Evolutionary conservation across 169 alveolate genomes (phyloP), one percentile per base, ranked within the genome.

Genomic region (Plasmodium cynomolgi): DNA sequence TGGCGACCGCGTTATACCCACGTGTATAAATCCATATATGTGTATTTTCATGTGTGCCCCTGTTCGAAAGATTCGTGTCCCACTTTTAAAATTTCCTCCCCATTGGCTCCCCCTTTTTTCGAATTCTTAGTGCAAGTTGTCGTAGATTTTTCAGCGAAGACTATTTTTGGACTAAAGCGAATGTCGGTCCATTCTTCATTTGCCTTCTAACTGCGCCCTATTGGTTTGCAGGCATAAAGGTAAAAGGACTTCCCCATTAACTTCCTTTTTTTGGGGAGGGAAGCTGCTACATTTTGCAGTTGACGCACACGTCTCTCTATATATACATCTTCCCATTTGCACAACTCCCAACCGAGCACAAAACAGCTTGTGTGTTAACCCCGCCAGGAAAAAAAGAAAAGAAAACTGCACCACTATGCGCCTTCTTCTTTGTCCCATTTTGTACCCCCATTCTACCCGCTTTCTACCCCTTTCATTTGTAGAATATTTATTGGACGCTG

Each of bases 401-500:
- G 39, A 62, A 9, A 23, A 39, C 23, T 50, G 37, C 23, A 84
- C 50, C 20, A 75, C 15, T 47, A 13, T 74, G n/a, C 15, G 23
- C 56, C 17, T 6, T 8, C 17, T 7, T 33, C 23, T 13, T 29
- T 71, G 29, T 11, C 33, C 17, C 37, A 2, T 85, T 54, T 79
- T 23, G 5, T 50, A 50, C 23, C 17, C 33, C 47, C 17, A 23
- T 41, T 23, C 68, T 77, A 23, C 26, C n/a, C 20, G 41, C 17
- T 39, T 41, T 23, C 68, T 77, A 23, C 26, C n/a, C 20, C 68
- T 86, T 79, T 58, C 41, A 6, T 9, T 74, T 92, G 71, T 95
- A 96, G 98, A 96, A 92, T 37, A 91, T 95, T 20, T 96, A 96
- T 86, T 96, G 98, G 98, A 94, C 97, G 13, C 73, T 74, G 54